A percentile compares a stretch with the other conserved stretches of the same genome.
phyloP scores from a whole-genome alignment of 768 basidiomycete species.

The Boletus pseudo-olivaceus region DNA sequence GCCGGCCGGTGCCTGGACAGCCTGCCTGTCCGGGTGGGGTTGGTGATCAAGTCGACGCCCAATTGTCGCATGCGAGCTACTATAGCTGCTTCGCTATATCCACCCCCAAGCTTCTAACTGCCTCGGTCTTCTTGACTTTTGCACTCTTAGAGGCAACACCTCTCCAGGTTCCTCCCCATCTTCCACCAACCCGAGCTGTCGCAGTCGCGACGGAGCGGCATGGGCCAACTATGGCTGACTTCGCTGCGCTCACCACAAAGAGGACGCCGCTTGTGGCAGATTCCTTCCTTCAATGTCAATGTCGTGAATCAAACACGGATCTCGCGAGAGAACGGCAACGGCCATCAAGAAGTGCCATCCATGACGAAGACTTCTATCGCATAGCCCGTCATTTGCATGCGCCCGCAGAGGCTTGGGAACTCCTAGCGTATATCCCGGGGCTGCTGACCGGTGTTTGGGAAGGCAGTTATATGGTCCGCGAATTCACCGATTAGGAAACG shows the following conservation, averaged over 20 bases:
- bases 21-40: slow-evolving; percentile 2
- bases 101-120: slow-evolving; percentile 38
- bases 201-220: slow-evolving; percentile 42
- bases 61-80: slow-evolving; percentile 16
- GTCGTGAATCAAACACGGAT: slow-evolving; percentile 32
- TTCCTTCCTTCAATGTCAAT: slow-evolving; percentile 25
- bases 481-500: slow-evolving; percentile 15
- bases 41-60: slow-evolving; percentile 8
- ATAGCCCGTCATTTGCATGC: slow-evolving; percentile 18
- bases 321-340: slow-evolving; percentile 30
- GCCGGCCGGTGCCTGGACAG: slow-evolving; percentile 15
- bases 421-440: slow-evolving; percentile 39
- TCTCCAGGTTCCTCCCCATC: slow-evolving; percentile 45
- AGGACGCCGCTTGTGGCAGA: slow-evolving; percentile 52
- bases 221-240: slow-evolving; percentile 56
- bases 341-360: slow-evolving; percentile 31
- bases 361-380: slow-evolving; percentile 40
- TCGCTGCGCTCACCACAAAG: slow-evolving; percentile 38
- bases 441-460: slow-evolving; percentile 57
- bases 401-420: slow-evolving; percentile 22
- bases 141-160: slow-evolving; percentile 46
- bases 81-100: slow-evolving; percentile 19
- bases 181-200: slow-evolving; percentile 46
- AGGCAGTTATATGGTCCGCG: slow-evolving; percentile 54
- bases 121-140: slow-evolving; percentile 52